These are phyloP conservation scores for Dissophora globulifera DNA, from an alignment of 192 early-diverging fungal genomes.

Conservation along the genomic window DNA sequence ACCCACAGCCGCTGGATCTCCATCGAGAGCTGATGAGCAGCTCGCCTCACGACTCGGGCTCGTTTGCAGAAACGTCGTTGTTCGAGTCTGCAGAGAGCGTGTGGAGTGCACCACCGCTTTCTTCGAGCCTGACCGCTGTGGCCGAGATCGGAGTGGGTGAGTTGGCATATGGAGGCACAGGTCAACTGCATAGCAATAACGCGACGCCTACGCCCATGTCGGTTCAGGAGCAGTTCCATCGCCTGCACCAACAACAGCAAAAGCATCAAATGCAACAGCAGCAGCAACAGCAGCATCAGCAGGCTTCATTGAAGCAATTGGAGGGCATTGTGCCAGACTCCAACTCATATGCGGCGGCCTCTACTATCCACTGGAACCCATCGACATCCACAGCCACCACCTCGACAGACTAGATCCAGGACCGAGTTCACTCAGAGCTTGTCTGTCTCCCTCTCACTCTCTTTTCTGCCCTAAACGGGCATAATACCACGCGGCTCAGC, in stretches of 20 bases:
- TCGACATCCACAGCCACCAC: not conserved
- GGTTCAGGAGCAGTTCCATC: slow-evolving; percentile 23
- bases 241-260: slow-evolving; percentile 19
- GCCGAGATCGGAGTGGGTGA: not conserved
- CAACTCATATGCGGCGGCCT: slow-evolving; percentile 23
- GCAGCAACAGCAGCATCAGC: not conserved
- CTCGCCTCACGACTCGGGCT: slow-evolving; percentile 42
- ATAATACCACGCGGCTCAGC: no score
- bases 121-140: slow-evolving; percentile 4
- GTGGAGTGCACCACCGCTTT: slow-evolving; percentile 34
- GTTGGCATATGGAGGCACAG: not conserved
- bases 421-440: no score
- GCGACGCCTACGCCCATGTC: slow-evolving; percentile 39
- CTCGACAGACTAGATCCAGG: not conserved
- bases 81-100: slow-evolving; percentile 49
- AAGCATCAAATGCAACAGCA: slow-evolving; percentile 14
- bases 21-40: slow-evolving; percentile 36
- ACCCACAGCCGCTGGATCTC: slow-evolving; percentile 27
- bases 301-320: not conserved
- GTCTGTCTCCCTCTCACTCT: no score
- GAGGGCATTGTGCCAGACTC: not conserved
- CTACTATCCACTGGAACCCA: slow-evolving; percentile 44
- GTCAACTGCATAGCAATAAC: slow-evolving; percentile 21
- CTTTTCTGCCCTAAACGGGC: no score
- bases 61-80: slow-evolving; percentile 28